Evolutionary conservation across 169 alveolate species (phyloP).

Genomic region (Cyclospora cayetanensis): DNA sequence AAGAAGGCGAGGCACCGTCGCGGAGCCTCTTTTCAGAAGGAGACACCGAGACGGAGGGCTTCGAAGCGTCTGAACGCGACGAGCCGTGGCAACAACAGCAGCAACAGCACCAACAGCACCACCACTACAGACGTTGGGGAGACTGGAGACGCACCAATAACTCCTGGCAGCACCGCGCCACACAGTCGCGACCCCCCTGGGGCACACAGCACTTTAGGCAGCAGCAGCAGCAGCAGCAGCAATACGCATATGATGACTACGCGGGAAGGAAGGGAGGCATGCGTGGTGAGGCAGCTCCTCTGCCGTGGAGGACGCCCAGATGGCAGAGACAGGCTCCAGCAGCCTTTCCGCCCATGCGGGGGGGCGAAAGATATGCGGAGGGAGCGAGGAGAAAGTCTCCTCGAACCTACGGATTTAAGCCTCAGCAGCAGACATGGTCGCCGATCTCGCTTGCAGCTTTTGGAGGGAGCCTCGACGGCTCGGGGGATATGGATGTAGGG

Average conservation of each 20-base stretch:
- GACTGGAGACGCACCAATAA: background rate
- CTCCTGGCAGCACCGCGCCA: background rate
- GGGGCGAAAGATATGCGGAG: background rate
- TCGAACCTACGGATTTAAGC: too few species aligned
- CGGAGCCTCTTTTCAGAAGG: too few species aligned
- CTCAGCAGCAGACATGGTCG: background rate
- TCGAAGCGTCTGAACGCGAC: background rate
- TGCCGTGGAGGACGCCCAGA: too few species aligned
- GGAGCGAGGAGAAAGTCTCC: too few species aligned
- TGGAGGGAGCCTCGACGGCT: background rate
- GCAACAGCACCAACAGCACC: background rate
- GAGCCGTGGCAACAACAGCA: background rate
- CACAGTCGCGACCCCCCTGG: background rate
- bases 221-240: slow-evolving; percentile 18
- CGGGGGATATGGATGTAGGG: background rate
- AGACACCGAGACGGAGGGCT: background rate
- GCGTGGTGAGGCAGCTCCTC: too few species aligned
- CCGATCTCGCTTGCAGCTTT: background rate
- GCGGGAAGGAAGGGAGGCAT: too few species aligned
- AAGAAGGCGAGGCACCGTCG: background rate
- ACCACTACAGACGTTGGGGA: background rate
- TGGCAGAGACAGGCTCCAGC: too few species aligned
- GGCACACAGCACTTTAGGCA: background rate
- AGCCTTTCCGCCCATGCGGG: background rate
- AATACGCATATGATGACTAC: too few species aligned